Percentiles rank a stretch among this genome's conserved stretches.
These are phyloP conservation scores for Phaeolepiota aurea DNA, from an alignment of 768 basidiomycete species.

Conservation along the genomic window DNA sequence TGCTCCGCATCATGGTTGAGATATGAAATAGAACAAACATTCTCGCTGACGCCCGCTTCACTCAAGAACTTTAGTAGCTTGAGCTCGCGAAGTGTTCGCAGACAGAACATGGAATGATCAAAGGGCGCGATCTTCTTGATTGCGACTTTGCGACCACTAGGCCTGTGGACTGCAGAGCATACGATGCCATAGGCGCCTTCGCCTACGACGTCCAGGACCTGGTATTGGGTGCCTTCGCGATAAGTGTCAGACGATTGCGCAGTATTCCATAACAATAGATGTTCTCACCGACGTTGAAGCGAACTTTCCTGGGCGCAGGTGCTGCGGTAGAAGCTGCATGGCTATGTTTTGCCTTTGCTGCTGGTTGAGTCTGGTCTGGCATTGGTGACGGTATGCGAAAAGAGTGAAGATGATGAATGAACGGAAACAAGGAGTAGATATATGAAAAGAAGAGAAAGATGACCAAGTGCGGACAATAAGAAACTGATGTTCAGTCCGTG, in stretches of 20 bases:
- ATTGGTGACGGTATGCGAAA: slow-evolving; percentile 3
- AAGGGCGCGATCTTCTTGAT: slow-evolving; percentile 97
- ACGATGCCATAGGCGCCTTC: slow-evolving; percentile 95
- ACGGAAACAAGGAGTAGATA: neutral
- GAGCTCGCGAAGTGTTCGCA: slow-evolving; percentile 82
- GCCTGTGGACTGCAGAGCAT: slow-evolving; percentile 83
- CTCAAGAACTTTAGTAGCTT: slow-evolving; percentile 79
- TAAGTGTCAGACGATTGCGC: slow-evolving; percentile 4
- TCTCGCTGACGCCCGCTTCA: slow-evolving; percentile 85
- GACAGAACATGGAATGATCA: slow-evolving; percentile 92
- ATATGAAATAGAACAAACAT: slow-evolving; percentile 35
- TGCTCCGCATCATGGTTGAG: slow-evolving; percentile 2
- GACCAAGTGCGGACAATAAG: neutral
- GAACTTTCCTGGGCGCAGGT: slow-evolving; percentile 71
- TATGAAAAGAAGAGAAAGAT: neutral
- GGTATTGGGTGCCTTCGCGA: slow-evolving; percentile 57
- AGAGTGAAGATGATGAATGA: neutral
- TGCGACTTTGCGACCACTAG: slow-evolving; percentile 86
- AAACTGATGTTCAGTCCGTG: neutral
- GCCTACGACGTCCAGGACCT: slow-evolving; percentile 81
- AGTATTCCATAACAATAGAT: slow-evolving; percentile 3
- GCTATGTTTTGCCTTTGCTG: slow-evolving; percentile 27
- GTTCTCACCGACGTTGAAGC: slow-evolving; percentile 74
- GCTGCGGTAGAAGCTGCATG: slow-evolving; percentile 32
- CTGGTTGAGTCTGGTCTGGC: slow-evolving; percentile 15